Conservation (phyloP, 352 stramenopile species). For the Plasmopara viticola region DNA sequence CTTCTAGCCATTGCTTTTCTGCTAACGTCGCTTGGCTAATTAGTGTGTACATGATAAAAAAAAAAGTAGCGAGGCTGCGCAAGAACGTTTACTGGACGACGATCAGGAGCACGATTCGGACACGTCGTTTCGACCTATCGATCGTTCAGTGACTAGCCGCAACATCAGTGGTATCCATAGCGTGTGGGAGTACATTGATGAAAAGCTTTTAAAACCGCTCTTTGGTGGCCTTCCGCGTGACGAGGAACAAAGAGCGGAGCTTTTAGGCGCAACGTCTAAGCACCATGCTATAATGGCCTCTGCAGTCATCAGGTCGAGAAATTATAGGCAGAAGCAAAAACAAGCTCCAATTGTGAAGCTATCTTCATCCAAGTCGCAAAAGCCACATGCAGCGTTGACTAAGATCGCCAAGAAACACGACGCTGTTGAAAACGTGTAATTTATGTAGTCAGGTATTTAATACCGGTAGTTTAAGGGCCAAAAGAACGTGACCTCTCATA, state of each 20-base stretch:
- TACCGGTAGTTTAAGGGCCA: background rate
- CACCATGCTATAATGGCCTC: constrained; percentile 5
- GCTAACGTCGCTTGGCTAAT: background rate
- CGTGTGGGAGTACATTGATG: constrained; percentile 57
- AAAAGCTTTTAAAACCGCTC: constrained; percentile 66
- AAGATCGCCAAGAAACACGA: constrained; percentile 53
- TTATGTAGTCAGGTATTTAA: constrained; percentile 11
- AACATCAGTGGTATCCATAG: constrained; percentile 47
- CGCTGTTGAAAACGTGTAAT: constrained; percentile 20
- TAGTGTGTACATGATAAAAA: background rate
- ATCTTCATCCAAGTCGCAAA: constrained; percentile 16
- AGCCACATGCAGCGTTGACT: constrained; percentile 38
- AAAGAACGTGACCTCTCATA: no score
- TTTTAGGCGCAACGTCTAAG: constrained; percentile 18
- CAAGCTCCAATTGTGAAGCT: constrained; percentile 7
- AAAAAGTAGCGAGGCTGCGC: constrained; percentile 29
- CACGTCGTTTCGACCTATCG: constrained; percentile 37
- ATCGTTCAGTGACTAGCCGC: constrained; percentile 20
- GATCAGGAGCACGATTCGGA: constrained; percentile 50
- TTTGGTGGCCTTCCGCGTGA: constrained; percentile 47
- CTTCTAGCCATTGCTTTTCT: constrained; percentile 3
- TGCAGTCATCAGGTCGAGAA: constrained; percentile 13
- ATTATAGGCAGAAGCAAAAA: constrained; percentile 10
- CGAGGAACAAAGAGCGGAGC: constrained; percentile 17
- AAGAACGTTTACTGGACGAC: constrained; percentile 48